Conservation (phyloP, 176 grass and related monocot genomes). For the Raddia guianensis region DNA sequence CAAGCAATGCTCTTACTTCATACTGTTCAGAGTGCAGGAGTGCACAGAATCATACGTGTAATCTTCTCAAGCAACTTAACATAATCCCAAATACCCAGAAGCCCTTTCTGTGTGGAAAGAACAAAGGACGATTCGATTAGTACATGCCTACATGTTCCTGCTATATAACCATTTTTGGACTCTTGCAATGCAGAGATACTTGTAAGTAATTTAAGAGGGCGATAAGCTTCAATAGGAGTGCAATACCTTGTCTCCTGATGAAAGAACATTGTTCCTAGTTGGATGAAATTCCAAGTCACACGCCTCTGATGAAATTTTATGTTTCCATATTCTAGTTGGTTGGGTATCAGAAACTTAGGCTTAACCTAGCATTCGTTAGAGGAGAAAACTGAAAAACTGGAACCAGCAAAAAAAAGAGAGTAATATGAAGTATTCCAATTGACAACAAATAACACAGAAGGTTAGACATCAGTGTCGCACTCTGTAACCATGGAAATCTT, state of each 20-base stretch:
- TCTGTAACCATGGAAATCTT: conserved; percentile 70
- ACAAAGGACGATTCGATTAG: neutral
- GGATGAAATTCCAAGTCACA: conserved; percentile 96
- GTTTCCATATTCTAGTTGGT: conserved; percentile 77
- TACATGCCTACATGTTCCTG: neutral
- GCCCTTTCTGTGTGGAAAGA: conserved; percentile 70
- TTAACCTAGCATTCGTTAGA: conserved; percentile 57
- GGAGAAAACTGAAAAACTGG: neutral
- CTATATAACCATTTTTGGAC: no score
- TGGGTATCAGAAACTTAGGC: conserved; percentile 68
- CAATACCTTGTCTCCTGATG: conserved; percentile 92
- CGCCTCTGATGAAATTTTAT: conserved; percentile 86
- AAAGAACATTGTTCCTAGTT: conserved; percentile 69
- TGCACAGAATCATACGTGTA: conserved; percentile 80
- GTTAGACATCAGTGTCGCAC: no score
- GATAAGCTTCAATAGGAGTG: conserved; percentile 10
- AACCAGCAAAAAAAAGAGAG: no score
- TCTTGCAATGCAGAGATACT: no score
- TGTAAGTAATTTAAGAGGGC: conserved; percentile 12
- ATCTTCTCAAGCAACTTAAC: conserved; percentile 85
- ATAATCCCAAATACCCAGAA: conserved; percentile 91
- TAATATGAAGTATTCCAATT: neutral
- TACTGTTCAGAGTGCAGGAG: conserved; percentile 87
- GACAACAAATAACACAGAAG: neutral
- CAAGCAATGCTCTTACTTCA: conserved; percentile 67